Evolutionary conservation across 257 asterid genomes (phyloP).

Genomic region (Solanum pennellii): DNA sequence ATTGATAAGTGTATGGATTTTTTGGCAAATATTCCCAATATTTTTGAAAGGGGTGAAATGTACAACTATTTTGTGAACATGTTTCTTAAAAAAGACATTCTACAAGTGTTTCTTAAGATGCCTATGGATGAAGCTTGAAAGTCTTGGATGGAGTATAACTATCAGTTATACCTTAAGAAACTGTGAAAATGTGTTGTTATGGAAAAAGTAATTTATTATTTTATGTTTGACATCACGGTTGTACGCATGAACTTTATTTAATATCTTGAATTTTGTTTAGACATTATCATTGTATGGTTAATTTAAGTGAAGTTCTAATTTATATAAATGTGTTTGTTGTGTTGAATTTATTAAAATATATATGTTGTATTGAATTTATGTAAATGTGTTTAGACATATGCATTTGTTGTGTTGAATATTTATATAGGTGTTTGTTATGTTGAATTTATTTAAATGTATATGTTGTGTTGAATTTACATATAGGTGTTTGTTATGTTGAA

Average conservation of each 20-base stretch:
- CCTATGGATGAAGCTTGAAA: not conserved
- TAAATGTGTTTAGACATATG: no score
- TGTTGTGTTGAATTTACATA: not conserved
- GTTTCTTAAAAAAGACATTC: not conserved
- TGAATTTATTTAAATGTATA: not conserved
- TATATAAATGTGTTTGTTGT: no score
- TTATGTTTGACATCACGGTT: not conserved
- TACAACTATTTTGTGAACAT: not conserved
- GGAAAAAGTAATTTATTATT: not conserved
- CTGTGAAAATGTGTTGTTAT: not conserved
- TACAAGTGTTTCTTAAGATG: not conserved
- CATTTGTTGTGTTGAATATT: not conserved
- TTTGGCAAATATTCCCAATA: not conserved
- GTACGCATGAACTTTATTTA: not conserved
- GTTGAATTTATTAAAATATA: no score
- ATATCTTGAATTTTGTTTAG: not conserved
- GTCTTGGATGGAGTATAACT: not conserved
- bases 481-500: not conserved
- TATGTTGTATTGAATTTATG: not conserved
- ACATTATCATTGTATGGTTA: not conserved
- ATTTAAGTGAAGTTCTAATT: not conserved
- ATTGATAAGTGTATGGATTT: not conserved
- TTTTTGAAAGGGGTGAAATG: not conserved
- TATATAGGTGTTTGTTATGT: not conserved
- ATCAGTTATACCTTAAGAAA: not conserved